Conservation (phyloP, 2,329 filamentous ascomycete species). For the Fusarium sp. region DNA sequence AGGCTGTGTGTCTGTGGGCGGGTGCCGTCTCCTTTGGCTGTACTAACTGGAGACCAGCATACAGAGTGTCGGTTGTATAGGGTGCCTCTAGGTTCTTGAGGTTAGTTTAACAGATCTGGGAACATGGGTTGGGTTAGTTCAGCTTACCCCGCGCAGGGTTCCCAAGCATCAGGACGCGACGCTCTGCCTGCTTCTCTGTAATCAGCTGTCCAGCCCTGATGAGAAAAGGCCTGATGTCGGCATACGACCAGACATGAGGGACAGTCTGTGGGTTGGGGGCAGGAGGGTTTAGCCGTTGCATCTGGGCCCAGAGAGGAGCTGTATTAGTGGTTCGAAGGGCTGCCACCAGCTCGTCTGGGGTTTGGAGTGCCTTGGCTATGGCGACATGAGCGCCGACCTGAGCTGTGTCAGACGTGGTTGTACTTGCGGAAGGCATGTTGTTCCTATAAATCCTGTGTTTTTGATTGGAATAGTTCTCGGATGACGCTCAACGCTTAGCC, state of each 20-base stretch:
- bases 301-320: slow-evolving; percentile 59
- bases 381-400: rapidly evolving
- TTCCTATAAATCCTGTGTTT: too few species aligned
- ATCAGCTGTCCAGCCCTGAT: slow-evolving; percentile 49
- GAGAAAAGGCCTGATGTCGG: slow-evolving; percentile 48
- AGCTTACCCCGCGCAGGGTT: slow-evolving; percentile 57
- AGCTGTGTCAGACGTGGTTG: rapidly evolving
- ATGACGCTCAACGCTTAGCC: too few species aligned
- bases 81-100: slow-evolving; percentile 53
- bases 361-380: not conserved
- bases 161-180: slow-evolving; percentile 54
- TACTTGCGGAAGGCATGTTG: not conserved
- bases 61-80: slow-evolving; percentile 67
- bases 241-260: slow-evolving; percentile 54
- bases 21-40: slow-evolving; percentile 66
- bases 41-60: slow-evolving; percentile 66
- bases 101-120: not conserved
- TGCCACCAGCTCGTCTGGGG: not conserved
- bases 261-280: slow-evolving; percentile 55
- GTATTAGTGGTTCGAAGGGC: slow-evolving; percentile 14
- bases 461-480: too few species aligned
- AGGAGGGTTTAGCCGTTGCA: slow-evolving; percentile 58
- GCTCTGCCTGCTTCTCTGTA: slow-evolving; percentile 53
- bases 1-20: slow-evolving; percentile 66
- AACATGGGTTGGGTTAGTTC: rapidly evolving